Evolutionary conservation across 225 moss, liverwort and hornwort species (phyloP).

Genomic region (Anthoceros angustus): DNA sequence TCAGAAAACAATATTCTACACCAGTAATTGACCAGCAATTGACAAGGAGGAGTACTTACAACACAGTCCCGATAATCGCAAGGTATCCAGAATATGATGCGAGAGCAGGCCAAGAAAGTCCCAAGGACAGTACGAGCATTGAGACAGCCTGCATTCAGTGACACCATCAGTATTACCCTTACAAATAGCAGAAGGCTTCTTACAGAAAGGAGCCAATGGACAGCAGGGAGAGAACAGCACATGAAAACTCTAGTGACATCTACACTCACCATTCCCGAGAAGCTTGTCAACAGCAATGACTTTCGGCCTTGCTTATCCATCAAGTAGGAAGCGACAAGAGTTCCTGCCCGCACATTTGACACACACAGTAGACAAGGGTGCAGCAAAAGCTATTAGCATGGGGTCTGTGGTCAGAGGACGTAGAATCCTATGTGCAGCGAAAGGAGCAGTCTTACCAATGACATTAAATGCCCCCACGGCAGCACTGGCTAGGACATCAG

Average conservation of each 20-base stretch:
- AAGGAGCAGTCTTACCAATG: constrained; percentile 24
- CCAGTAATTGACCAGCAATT: neutral
- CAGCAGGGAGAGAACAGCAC: neutral
- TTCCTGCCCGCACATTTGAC: constrained; percentile 24
- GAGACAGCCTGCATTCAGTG: constrained; percentile 45
- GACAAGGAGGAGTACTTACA: constrained; percentile 33
- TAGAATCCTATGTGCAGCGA: constrained; percentile 6
- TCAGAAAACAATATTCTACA: neutral
- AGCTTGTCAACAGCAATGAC: constrained; percentile 62
- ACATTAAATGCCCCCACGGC: constrained; percentile 94
- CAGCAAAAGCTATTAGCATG: neutral
- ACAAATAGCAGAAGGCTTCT: neutral
- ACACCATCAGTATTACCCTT: neutral
- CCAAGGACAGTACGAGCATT: constrained; percentile 64
- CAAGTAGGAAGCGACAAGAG: constrained; percentile 63
- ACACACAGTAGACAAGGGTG: neutral
- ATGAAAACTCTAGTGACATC: neutral
- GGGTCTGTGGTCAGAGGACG: neutral
- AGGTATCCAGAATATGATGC: constrained; percentile 53
- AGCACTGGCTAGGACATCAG: constrained; percentile 95
- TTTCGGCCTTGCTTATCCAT: constrained; percentile 94
- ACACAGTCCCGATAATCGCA: constrained; percentile 81
- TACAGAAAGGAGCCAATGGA: neutral
- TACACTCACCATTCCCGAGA: constrained; percentile 61
- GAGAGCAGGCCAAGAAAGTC: constrained; percentile 79